Evolutionary conservation across 176 grass and related monocot species (phyloP).

Genomic region (Rhipidocladum racemiflorum): DNA sequence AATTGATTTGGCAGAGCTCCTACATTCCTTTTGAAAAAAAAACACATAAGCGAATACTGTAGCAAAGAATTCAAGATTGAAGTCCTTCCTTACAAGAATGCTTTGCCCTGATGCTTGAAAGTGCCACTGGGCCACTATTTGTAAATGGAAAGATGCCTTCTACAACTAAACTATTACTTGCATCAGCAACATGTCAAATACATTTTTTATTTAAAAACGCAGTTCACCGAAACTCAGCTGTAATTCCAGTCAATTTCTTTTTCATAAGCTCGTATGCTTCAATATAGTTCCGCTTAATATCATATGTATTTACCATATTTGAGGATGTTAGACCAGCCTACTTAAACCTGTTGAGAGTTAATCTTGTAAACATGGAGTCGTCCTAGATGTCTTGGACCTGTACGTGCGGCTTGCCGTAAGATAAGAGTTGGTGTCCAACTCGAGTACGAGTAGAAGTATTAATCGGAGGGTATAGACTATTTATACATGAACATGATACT

Average conservation of each 20-base stretch:
- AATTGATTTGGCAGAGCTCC: too few relatives aligned
- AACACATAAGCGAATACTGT: constrained; percentile 18
- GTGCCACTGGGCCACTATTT: constrained; percentile 3
- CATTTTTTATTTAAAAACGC: background rate
- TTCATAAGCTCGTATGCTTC: background rate
- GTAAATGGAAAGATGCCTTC: background rate
- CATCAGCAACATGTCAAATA: background rate
- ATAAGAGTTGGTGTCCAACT: too few relatives aligned
- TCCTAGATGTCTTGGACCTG: too few relatives aligned
- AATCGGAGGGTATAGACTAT: too few relatives aligned
- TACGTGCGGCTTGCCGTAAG: too few relatives aligned
- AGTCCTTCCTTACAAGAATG: constrained; percentile 40
- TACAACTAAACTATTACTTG: background rate
- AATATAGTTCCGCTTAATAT: background rate
- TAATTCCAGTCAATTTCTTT: background rate
- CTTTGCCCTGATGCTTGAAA: background rate
- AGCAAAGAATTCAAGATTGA: background rate
- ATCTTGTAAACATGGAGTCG: too few relatives aligned
- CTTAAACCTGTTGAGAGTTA: too few relatives aligned
- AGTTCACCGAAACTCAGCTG: background rate
- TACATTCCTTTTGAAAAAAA: too few relatives aligned
- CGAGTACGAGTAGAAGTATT: too few relatives aligned
- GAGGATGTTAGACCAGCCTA: background rate
- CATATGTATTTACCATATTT: background rate
- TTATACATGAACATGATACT: too few relatives aligned